A percentile compares a stretch with the other conserved stretches of the same genome.
These are phyloP conservation scores for Sutorius australiensis DNA, from an alignment of 768 basidiomycete species.

Conservation along the genomic window DNA sequence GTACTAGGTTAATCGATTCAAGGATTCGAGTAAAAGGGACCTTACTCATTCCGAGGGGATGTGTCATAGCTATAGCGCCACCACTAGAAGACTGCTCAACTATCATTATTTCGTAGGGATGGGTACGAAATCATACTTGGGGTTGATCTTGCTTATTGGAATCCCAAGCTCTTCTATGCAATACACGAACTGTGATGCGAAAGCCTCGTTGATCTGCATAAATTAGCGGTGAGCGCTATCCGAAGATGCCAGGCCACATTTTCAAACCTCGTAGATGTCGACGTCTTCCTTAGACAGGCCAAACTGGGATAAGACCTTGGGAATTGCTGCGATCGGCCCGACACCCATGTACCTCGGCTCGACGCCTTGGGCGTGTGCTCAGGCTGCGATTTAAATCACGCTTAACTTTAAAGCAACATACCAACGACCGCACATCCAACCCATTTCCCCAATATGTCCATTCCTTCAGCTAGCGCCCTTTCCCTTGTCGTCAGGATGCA, in stretches of 20 bases:
- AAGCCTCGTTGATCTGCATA: conserved; percentile 80
- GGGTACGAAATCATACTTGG: conserved; percentile 51
- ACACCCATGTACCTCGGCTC: conserved; percentile 80
- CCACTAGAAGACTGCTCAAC: conserved; percentile 47
- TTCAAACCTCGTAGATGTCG: conserved; percentile 66
- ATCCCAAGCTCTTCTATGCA: conserved; percentile 79
- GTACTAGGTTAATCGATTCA: conserved; percentile 11
- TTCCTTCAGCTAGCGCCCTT: conserved; percentile 69
- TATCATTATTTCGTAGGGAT: not conserved
- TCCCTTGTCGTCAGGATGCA: conserved; percentile 79
- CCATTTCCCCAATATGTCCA: conserved; percentile 82
- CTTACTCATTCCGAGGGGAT: conserved; percentile 83
- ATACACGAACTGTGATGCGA: conserved; percentile 92
- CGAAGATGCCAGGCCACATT: not conserved
- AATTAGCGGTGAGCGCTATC: not conserved
- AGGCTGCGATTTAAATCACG: not conserved
- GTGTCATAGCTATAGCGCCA: conserved; percentile 79
- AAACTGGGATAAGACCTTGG: conserved; percentile 57
- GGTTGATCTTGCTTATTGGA: conserved; percentile 79
- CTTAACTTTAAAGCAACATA: conserved; percentile 26
- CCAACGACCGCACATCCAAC: conserved; percentile 76
- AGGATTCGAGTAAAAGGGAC: not conserved
- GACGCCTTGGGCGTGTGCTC: conserved; percentile 44
- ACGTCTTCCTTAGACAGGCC: conserved; percentile 70
- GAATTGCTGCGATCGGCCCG: conserved; percentile 67